These are phyloP conservation scores for Closterium sp. DNA, from an alignment of 139 green algal genomes.

Conservation along the genomic window DNA sequence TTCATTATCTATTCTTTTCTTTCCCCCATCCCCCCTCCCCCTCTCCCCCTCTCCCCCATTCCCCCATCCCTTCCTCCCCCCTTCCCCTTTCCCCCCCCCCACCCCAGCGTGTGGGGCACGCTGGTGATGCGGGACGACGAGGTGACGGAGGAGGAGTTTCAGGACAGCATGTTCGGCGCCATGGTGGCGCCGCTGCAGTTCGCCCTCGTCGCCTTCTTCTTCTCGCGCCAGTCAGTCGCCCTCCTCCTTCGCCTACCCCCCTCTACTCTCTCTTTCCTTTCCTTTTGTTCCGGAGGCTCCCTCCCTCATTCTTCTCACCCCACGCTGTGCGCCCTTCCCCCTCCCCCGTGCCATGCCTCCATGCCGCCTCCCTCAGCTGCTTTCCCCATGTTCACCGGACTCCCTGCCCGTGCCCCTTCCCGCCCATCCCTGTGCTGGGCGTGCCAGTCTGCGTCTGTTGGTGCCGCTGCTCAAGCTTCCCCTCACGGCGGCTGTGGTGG, in stretches of 20 bases:
- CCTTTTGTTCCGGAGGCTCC: no score
- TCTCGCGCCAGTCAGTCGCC: neutral
- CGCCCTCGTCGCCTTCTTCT: neutral
- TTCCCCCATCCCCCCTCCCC: neutral
- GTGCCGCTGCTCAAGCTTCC: neutral
- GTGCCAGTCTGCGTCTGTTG: neutral
- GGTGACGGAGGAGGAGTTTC: conserved; percentile 8
- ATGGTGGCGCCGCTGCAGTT: neutral
- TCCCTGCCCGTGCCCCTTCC: no score
- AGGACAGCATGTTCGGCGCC: neutral
- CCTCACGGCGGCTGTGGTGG: neutral
- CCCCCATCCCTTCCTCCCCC: neutral
- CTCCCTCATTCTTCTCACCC: no score
- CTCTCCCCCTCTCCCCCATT: neutral
- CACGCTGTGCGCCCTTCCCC: no score
- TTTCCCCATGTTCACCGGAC: no score
- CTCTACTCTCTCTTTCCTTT: neutral
- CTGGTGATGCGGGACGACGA: conserved; percentile 3
- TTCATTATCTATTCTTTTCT: no score
- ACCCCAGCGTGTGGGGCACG: neutral
- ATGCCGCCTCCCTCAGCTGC: neutral
- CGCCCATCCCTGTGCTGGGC: no score
- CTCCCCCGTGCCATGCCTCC: no score
- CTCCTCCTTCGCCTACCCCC: neutral
- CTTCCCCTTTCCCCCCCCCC: neutral